phyloP scores from a whole-genome alignment of 805 yeast genomes.

The Clavispora santaluciae region DNA sequence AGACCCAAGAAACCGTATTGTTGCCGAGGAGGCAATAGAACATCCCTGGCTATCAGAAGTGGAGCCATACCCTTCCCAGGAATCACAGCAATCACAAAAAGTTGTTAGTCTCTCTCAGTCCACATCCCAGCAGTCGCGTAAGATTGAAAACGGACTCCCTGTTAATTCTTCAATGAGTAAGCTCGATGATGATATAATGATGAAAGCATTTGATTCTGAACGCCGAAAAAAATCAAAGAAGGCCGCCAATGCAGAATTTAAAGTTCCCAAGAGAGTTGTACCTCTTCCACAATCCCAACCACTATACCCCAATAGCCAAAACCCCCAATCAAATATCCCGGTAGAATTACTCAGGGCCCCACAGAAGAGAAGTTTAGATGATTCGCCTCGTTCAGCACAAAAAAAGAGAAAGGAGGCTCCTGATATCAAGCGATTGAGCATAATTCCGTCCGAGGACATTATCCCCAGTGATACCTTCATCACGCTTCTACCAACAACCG shows the following conservation, averaged over 20 bases:
- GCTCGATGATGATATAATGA: slow-evolving; percentile 40
- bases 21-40: slow-evolving; percentile 68
- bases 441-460: slow-evolving; percentile 1
- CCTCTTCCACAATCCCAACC: slow-evolving; percentile 41
- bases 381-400: neutral
- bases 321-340: neutral
- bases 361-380: neutral
- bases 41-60: slow-evolving; percentile 73
- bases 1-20: slow-evolving; percentile 66
- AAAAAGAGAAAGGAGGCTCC: neutral
- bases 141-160: slow-evolving; percentile 36
- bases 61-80: slow-evolving; percentile 18
- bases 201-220: slow-evolving; percentile 36
- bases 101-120: slow-evolving; percentile 65
- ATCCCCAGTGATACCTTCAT: slow-evolving; percentile 60
- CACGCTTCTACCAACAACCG: slow-evolving; percentile 47
- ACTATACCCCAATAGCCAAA: slow-evolving; percentile 1
- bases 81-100: slow-evolving; percentile 22
- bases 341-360: neutral
- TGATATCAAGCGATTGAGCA: neutral
- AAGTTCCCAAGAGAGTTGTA: slow-evolving; percentile 40
- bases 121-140: slow-evolving; percentile 58
- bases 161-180: slow-evolving; percentile 33
- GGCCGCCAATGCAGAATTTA: slow-evolving; percentile 29
- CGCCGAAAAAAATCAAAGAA: slow-evolving; percentile 17